Evolutionary conservation across 768 basidiomycete genomes (phyloP).

Genomic region (Boletus reticulatus): DNA sequence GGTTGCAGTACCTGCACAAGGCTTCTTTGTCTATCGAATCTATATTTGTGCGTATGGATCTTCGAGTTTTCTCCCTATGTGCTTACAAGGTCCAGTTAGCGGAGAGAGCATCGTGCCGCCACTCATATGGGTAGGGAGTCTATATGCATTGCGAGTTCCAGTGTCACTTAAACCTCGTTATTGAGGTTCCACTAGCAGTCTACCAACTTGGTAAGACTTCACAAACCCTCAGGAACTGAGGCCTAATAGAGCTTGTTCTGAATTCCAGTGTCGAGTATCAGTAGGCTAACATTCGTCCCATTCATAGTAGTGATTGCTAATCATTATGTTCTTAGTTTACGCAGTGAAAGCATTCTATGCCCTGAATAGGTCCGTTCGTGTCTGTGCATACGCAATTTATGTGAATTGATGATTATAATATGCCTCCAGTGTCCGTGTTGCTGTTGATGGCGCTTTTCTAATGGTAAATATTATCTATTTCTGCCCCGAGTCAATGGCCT

Average conservation of each 20-base stretch:
- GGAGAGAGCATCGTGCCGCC: neutral
- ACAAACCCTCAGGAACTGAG: too few species aligned
- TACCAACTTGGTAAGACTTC: constrained; percentile 10
- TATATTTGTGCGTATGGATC: neutral
- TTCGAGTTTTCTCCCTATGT: neutral
- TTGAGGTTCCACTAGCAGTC: neutral
- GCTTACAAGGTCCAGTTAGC: neutral
- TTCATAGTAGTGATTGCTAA: neutral
- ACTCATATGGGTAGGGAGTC: constrained; percentile 4
- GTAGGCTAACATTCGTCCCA: neutral
- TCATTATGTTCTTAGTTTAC: constrained; percentile 1
- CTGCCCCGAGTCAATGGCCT: neutral
- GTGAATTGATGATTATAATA: too few species aligned
- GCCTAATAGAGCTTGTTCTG: neutral
- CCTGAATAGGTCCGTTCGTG: constrained; percentile 1
- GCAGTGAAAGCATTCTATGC: neutral
- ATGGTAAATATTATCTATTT: neutral
- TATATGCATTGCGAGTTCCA: neutral
- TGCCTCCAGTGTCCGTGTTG: neutral
- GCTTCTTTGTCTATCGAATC: constrained; percentile 9
- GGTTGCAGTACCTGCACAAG: constrained; percentile 1
- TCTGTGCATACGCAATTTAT: neutral
- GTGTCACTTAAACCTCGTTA: neutral
- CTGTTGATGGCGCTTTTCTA: neutral
- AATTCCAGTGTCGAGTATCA: neutral